Conservation (phyloP, 2,329 filamentous ascomycete species). For the Intubia oerlemansii region DNA sequence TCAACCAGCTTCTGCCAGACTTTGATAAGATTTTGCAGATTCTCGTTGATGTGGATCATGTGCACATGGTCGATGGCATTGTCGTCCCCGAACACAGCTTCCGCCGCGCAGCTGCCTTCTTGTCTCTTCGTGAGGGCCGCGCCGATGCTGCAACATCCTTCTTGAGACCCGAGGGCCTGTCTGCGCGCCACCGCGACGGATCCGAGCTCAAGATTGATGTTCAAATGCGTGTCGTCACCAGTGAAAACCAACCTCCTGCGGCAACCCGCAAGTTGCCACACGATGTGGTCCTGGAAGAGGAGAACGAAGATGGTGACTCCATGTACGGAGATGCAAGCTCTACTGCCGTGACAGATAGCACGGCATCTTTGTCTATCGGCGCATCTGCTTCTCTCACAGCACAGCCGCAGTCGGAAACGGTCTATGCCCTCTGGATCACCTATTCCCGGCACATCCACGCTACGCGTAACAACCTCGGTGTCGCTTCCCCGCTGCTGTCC, state of each 20-base stretch:
- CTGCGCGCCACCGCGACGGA: slow-evolving; percentile 75
- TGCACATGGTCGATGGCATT: slow-evolving; percentile 75
- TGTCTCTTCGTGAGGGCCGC: slow-evolving; percentile 65
- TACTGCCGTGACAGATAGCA: too few species aligned
- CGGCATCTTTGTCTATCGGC: too few species aligned
- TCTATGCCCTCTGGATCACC: slow-evolving; percentile 92
- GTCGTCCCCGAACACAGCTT: slow-evolving; percentile 95
- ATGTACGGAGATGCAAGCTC: not conserved
- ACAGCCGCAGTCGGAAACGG: slow-evolving; percentile 44
- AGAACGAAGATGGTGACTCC: slow-evolving; percentile 25
- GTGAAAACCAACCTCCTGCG: slow-evolving; percentile 61
- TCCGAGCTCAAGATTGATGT: slow-evolving; percentile 85
- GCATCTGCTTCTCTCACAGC: too few species aligned
- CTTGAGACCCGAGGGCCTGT: slow-evolving; percentile 62
- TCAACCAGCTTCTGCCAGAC: slow-evolving; percentile 63
- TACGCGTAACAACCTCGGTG: slow-evolving; percentile 34
- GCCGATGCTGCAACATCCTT: slow-evolving; percentile 63
- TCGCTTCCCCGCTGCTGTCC: slow-evolving; percentile 40
- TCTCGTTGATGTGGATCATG: slow-evolving; percentile 67
- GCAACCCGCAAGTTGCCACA: slow-evolving; percentile 34
- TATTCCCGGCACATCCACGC: slow-evolving; percentile 87
- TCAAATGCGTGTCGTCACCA: slow-evolving; percentile 90
- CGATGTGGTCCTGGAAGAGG: slow-evolving; percentile 43
- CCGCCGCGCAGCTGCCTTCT: slow-evolving; percentile 64
- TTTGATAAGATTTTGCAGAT: slow-evolving; percentile 71